These are phyloP conservation scores for Fusarium robinianum DNA, from an alignment of 2,329 filamentous ascomycete genomes.

Conservation along the genomic window DNA sequence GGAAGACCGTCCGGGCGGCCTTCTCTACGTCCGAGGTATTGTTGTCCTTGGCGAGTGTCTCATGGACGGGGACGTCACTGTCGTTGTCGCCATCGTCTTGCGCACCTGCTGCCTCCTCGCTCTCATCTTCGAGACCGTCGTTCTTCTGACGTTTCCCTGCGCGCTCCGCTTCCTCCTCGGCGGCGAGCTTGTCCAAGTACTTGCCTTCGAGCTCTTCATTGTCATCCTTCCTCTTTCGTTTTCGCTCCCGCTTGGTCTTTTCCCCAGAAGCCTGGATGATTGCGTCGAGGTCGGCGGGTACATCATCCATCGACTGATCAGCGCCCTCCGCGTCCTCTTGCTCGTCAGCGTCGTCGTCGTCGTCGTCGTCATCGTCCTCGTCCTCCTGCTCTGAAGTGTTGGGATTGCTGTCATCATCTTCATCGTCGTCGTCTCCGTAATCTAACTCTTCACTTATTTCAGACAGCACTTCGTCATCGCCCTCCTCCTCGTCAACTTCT, in stretches of 20 bases:
- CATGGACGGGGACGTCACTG: constrained; percentile 57
- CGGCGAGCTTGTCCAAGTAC: constrained; percentile 68
- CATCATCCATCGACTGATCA: constrained; percentile 44
- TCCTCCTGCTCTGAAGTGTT: constrained; percentile 36
- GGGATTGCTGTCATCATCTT: too few relatives aligned
- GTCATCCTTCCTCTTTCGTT: constrained; percentile 69
- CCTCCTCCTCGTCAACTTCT: constrained; percentile 40
- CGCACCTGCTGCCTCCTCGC: constrained; percentile 46
- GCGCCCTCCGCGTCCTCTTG: constrained; percentile 48
- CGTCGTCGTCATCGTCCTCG: constrained; percentile 34
- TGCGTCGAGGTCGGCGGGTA: constrained; percentile 44
- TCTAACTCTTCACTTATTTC: constrained; percentile 44
- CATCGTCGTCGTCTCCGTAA: constrained; percentile 39
- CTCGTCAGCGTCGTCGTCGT: constrained; percentile 36
- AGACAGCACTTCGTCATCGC: constrained; percentile 42
- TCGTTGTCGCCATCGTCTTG: constrained; percentile 50
- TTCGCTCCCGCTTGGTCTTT: constrained; percentile 53
- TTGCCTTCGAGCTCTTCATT: constrained; percentile 72
- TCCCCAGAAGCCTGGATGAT: constrained; percentile 42
- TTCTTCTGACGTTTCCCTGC: constrained; percentile 59
- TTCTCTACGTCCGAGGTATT: constrained; percentile 74
- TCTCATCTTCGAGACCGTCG: constrained; percentile 36
- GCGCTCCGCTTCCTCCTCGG: constrained; percentile 62
- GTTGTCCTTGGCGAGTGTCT: constrained; percentile 58
- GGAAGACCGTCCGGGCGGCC: constrained; percentile 85